Conservation (phyloP, 1,284 basidiomycete species). For the Sanghuangporus baumii region DNA sequence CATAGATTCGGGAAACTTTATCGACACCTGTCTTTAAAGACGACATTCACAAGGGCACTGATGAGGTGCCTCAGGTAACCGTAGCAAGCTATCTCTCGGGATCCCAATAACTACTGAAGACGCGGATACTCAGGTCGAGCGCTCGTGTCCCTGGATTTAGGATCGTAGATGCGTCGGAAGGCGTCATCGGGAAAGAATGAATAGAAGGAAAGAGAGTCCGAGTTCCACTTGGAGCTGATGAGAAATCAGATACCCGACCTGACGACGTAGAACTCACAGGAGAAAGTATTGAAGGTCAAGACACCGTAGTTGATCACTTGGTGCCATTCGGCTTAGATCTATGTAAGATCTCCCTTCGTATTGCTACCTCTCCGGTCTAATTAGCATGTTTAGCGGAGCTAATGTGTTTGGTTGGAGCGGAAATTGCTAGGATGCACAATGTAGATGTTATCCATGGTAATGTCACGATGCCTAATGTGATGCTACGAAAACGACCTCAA, state of each 20-base stretch:
- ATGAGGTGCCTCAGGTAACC: conserved; percentile 73
- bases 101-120: not conserved
- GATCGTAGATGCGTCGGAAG: conserved; percentile 79
- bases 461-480: conserved; percentile 98
- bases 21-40: conserved; percentile 81
- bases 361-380: not conserved
- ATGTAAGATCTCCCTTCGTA: not conserved
- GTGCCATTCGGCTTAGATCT: conserved; percentile 44
- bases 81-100: not conserved
- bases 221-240: conserved; percentile 67
- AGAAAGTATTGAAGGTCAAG: conserved; percentile 27
- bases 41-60: conserved; percentile 75
- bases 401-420: conserved; percentile 75
- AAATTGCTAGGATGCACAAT: conserved; percentile 87
- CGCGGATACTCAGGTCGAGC: conserved; percentile 48
- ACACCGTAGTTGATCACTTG: conserved; percentile 35
- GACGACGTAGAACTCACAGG: conserved; percentile 45
- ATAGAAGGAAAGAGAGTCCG: conserved; percentile 85
- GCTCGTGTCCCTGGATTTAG: conserved; percentile 85
- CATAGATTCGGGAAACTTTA: conserved; percentile 91
- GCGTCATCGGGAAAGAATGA: conserved; percentile 86
- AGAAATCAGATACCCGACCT: conserved; percentile 44
- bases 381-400: conserved; percentile 48
- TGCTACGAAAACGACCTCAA: conserved; percentile 51
- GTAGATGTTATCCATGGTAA: conserved; percentile 94